phyloP scores from a whole-genome alignment of 2,329 filamentous ascomycete genomes.

The Fusarium austroafricanum region DNA sequence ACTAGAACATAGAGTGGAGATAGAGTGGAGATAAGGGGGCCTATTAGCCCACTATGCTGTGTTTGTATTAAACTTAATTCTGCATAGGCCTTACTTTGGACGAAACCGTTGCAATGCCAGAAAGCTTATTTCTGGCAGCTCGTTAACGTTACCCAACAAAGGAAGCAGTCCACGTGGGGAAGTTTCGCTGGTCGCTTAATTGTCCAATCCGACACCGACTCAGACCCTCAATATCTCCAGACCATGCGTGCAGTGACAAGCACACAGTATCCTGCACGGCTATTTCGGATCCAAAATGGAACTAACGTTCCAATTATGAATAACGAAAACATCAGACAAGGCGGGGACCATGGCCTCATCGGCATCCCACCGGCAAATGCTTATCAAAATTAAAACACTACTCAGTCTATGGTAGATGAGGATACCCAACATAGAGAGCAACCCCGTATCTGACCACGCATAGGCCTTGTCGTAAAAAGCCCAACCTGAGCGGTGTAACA shows the following conservation, averaged over 20 bases:
- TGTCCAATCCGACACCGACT: neutral
- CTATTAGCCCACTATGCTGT: no score
- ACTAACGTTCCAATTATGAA: no score
- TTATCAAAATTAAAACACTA: neutral
- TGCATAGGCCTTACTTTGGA: no score
- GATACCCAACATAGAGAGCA: neutral
- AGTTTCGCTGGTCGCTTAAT: neutral
- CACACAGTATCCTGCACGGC: no score
- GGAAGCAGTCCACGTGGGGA: neutral
- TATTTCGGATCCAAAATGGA: rapidly evolving
- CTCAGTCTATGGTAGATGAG: neutral
- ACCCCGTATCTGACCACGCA: neutral
- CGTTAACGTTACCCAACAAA: no score
- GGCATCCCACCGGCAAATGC: no score
- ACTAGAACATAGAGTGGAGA: no score
- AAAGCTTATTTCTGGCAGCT: no score
- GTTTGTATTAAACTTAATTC: no score
- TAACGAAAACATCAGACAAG: neutral
- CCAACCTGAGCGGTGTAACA: neutral
- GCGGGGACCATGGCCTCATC: neutral
- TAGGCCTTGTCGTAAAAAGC: neutral
- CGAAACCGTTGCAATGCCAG: neutral
- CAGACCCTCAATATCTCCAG: no score
- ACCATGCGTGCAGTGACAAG: no score
- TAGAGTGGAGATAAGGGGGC: no score